Base-by-base conservation (phyloP, 768 basidiomycete species). In the Trametes cinnabarina region DNA sequence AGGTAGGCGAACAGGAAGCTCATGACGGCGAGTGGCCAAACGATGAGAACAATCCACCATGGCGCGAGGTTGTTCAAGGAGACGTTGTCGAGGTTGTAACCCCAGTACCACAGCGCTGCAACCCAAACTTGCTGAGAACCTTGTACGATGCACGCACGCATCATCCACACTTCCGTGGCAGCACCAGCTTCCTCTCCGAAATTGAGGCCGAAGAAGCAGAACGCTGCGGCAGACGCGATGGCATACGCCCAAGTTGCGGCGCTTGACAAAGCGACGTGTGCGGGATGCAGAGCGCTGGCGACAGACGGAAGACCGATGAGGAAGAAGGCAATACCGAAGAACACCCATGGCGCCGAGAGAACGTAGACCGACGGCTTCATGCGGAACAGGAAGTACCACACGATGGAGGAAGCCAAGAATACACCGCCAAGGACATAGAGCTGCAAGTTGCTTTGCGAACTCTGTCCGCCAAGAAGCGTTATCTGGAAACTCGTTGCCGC, bases 141-240 rank as follows among this genome's bases (percentile, higher is more conserved):
- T 73, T 97, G 94, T 0, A 97, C 94, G 60, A 95, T 76, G 70
- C 93, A 95, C 12, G 94, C 94, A 30, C 94, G 83, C 58, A 94
- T 69, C 28, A 87, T 90, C 94, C 94, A 97, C 15, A 95, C 86
- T 72, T 97, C 94, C 7, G 94, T 95, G 1, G 94, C 92, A 53
- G 94, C 93, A 66, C 94, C 94, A 17, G 94, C 94, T 80, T 96
- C 94, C 76, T 97, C 94, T 71, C 94, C 94, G 70, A 97, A 97
- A 73, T 97, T 97, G 61, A 95, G 80, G 67, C 94, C 94, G 67
- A 97, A 97, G 82, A 93, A 95, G 47, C 85, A 75, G 80, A 96
- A 97, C 11, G 92, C 88, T 28, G 92, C 94, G 12, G 94, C 88
- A n/a, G 94, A 96, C 19, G 89, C 94, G 48, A 92, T 72, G 28